phyloP scores from a whole-genome alignment of 2,329 filamentous ascomycete genomes.

The Colletotrichum coccodes region DNA sequence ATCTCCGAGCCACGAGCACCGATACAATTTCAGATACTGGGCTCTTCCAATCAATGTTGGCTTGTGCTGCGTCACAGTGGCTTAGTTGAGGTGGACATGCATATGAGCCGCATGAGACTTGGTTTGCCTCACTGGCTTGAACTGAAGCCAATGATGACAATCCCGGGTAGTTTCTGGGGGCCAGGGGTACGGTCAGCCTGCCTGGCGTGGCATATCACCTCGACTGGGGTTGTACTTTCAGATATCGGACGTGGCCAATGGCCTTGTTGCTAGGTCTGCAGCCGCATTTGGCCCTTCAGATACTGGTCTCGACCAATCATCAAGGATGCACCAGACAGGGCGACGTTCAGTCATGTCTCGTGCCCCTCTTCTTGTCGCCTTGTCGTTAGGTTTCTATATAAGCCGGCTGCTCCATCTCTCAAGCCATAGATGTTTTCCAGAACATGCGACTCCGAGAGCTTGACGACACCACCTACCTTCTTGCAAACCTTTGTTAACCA shows the following conservation, averaged over 20 bases:
- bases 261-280: not conserved
- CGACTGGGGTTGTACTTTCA: not conserved
- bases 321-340: not conserved
- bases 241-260: not conserved
- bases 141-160: not conserved
- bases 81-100: not conserved
- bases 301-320: slow-evolving; percentile 7
- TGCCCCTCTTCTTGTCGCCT: not conserved
- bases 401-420: not conserved
- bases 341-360: not conserved
- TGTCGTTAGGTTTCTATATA: not conserved
- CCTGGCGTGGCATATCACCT: not conserved
- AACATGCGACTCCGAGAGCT: not conserved
- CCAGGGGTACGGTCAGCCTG: not conserved
- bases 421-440: not conserved
- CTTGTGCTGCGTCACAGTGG: not conserved
- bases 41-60: not conserved
- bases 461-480: not conserved
- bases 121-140: not conserved
- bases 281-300: not conserved
- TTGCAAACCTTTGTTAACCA: not conserved
- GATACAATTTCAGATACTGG: not conserved
- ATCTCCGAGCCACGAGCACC: not conserved
- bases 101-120: not conserved
- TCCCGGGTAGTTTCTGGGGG: not conserved